These are phyloP conservation scores for Microstegium vimineum DNA, from an alignment of 176 grass and related monocot genomes.

Conservation along the genomic window DNA sequence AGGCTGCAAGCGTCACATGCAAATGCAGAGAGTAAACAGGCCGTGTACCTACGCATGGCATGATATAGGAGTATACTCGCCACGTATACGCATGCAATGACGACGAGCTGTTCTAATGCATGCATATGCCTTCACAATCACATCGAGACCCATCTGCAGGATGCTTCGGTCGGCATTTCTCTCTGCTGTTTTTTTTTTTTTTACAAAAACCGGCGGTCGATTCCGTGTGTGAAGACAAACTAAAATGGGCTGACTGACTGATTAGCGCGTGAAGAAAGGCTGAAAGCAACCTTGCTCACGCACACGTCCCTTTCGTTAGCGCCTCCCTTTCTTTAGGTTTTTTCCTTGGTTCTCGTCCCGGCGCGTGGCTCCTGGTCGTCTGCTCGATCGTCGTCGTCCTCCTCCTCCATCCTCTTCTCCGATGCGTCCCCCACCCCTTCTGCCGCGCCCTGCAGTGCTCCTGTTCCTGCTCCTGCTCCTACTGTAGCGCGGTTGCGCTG, in stretches of 20 bases:
- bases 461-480: constrained; percentile 4
- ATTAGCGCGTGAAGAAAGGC: not conserved
- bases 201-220: not conserved
- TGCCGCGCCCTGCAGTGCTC: constrained; percentile 2
- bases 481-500: not conserved
- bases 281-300: constrained; percentile 28
- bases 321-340: constrained; percentile 10
- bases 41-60: not conserved
- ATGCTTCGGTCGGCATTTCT: not conserved
- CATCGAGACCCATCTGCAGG: not conserved
- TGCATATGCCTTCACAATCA: too few relatives aligned
- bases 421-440: constrained; percentile 3
- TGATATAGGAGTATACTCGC: not conserved
- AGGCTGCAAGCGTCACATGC: constrained; percentile 15
- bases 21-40: not conserved
- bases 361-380: constrained; percentile 12
- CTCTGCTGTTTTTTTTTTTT: not conserved
- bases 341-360: not conserved
- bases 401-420: not conserved
- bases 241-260: not conserved
- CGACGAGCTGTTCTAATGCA: not conserved
- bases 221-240: not conserved
- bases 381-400: not conserved
- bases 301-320: constrained; percentile 32
- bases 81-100: constrained; percentile 2